These are phyloP conservation scores for Scenedesmus sp. DNA, from an alignment of 163 green algal genomes.

Conservation along the genomic window DNA sequence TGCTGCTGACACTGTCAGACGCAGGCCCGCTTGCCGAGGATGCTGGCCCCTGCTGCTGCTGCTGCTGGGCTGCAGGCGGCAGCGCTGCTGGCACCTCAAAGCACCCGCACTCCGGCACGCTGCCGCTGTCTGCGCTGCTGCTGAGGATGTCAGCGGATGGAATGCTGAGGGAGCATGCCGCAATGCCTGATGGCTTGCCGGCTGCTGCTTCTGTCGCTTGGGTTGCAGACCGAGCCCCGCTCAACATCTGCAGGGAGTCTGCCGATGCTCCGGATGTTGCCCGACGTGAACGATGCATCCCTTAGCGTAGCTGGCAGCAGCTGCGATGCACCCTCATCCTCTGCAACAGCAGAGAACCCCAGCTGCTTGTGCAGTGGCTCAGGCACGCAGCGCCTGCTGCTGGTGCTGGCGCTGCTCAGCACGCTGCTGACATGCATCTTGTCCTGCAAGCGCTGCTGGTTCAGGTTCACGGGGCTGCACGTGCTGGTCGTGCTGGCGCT, in stretches of 20 bases:
- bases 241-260: conserved; percentile 35
- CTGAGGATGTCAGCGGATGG: background rate
- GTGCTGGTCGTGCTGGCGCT: background rate
- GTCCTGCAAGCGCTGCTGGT: conserved; percentile 30
- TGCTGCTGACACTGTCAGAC: background rate
- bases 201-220: background rate
- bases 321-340: background rate
- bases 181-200: background rate
- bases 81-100: background rate
- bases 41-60: background rate
- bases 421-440: conserved; percentile 51
- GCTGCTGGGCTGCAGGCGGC: background rate
- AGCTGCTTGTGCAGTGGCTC: conserved; percentile 46
- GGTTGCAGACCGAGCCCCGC: conserved; percentile 4
- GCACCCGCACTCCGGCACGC: background rate
- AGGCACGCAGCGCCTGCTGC: conserved; percentile 10
- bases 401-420: conserved; percentile 36
- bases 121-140: conserved; percentile 27
- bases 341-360: conserved; percentile 19
- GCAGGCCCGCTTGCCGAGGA: background rate
- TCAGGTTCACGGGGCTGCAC: conserved; percentile 5
- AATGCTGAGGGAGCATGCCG: background rate
- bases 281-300: conserved; percentile 30
- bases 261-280: conserved; percentile 10
- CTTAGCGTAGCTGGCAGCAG: background rate